Conservation (phyloP, 2,329 filamentous ascomycete species). For the Monilinia fructigena region DNA sequence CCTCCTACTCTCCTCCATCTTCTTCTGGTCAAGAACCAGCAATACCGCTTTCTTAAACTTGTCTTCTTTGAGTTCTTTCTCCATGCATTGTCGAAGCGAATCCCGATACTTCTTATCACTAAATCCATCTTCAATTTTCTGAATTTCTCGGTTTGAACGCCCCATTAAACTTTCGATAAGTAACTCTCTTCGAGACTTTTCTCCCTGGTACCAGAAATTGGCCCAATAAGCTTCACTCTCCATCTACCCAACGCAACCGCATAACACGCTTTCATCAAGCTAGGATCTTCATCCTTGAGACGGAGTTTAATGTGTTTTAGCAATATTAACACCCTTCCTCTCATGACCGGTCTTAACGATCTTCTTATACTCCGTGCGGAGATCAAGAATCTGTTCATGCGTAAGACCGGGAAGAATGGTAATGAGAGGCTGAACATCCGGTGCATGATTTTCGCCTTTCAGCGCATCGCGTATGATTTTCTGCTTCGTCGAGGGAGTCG, state of each 20-base stretch:
- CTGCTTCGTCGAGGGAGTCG: conserved; percentile 77
- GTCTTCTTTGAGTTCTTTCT: conserved; percentile 87
- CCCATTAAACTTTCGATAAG: conserved; percentile 94
- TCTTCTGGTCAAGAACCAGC: conserved; percentile 74
- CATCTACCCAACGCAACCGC: conserved; percentile 84
- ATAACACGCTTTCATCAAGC: conserved; percentile 88
- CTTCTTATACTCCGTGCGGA: conserved; percentile 87
- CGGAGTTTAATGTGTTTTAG: conserved; percentile 77
- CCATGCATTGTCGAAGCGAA: conserved; percentile 80
- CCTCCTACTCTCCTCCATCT: conserved; percentile 68
- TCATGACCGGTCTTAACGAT: conserved; percentile 75
- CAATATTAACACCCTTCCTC: conserved; percentile 77
- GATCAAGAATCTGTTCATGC: conserved; percentile 81
- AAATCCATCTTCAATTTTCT: conserved; percentile 82
- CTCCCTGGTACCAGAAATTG: conserved; percentile 94
- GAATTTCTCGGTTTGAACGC: conserved; percentile 81
- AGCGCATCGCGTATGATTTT: conserved; percentile 72
- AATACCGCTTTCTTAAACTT: conserved; percentile 92
- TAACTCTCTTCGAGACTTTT: conserved; percentile 79
- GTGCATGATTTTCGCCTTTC: conserved; percentile 51
- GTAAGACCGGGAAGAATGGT: conserved; percentile 81
- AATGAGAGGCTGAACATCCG: conserved; percentile 70
- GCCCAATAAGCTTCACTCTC: conserved; percentile 97
- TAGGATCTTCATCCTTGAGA: conserved; percentile 70
- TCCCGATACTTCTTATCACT: conserved; percentile 89